Conservation (phyloP, 2,329 filamentous ascomycete species). For the Passalora sequoiae region DNA sequence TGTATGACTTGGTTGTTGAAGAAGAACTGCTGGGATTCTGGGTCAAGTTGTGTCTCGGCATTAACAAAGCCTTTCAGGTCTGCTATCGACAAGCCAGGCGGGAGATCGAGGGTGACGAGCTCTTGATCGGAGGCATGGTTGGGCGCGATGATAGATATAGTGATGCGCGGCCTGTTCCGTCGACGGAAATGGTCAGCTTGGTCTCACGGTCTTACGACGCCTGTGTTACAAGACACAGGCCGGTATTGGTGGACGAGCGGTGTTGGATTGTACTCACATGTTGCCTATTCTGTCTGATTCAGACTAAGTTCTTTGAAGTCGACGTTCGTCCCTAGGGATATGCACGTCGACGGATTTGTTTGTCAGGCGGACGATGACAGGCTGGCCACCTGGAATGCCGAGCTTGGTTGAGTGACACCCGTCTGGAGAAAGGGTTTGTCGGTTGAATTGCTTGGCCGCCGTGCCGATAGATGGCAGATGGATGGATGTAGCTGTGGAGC, state of each 20-base stretch:
- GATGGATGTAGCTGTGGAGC: not conserved
- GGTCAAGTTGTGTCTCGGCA: conserved; percentile 71
- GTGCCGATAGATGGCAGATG: conserved; percentile 1
- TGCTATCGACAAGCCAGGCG: conserved; percentile 73
- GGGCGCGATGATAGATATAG: conserved; percentile 74
- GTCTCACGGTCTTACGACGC: conserved; percentile 28
- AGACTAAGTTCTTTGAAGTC: conserved; percentile 4
- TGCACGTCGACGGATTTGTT: conserved; percentile 18
- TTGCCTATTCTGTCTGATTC: conserved; percentile 14
- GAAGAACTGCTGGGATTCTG: conserved; percentile 74
- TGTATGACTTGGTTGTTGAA: conserved; percentile 79
- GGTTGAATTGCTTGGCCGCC: conserved; percentile 7
- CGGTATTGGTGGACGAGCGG: conserved; percentile 2
- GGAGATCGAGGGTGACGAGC: conserved; percentile 76
- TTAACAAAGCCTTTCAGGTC: conserved; percentile 84
- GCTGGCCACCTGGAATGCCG: conserved; percentile 14
- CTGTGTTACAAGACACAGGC: conserved; percentile 7
- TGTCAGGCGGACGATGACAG: conserved; percentile 6
- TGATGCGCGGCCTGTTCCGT: conserved; percentile 66
- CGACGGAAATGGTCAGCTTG: conserved; percentile 21
- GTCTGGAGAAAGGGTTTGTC: conserved; percentile 11
- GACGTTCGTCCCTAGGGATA: conserved; percentile 19
- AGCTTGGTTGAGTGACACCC: conserved; percentile 18
- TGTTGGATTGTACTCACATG: conserved; percentile 25
- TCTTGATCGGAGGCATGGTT: conserved; percentile 63